Evolutionary conservation across 148 eudicot genomes (phyloP), one percentile per base, ranked within the genome.

Genomic region (Linanthus parryae): DNA sequence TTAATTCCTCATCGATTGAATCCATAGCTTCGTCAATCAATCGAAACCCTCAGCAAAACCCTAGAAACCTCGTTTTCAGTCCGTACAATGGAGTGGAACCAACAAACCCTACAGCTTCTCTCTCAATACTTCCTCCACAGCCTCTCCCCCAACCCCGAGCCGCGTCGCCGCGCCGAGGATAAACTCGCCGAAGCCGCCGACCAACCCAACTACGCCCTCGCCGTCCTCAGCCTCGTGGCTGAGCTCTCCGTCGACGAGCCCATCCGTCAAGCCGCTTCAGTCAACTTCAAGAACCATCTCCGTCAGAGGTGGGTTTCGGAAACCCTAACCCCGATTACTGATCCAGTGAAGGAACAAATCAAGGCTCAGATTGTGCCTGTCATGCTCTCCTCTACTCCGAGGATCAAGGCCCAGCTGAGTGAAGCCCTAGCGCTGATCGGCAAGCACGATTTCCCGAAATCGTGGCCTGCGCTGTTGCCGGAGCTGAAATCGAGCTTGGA

Each of bases 341-440:
- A 73, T 28, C 45, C 76, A 0, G 98, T 84, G 42, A 92, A 92
- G 71, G 81, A 75, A 34, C 94, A 68, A 53, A 87, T 92, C 39
- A 92, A 92, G 52, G 54, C 69, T 19, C 66, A 75, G 16, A 92
- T 92, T 44, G 98, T 92, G 8, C 61, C 87, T 3, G 48, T 87
- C 24, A 92, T 92, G 98, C 61, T 92, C 26, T 73, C 78, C 1
- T 62, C 96, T 0, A 36, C 82, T 0, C 71, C 81, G 0, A 57
- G 54, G 15, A 78, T 92, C 43, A 87, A 80, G 37, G 67, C 96
- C 7, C 96, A 87, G 84, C 78, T 92, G 7, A 77, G 94, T 25
- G 98, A 92, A 61, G 94, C 98, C 3, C 64, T 92, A 19, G 71
- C 82, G 6, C 84, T 87, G 29, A 87, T 92, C 19, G 94, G 98